Evolutionary conservation across 768 basidiomycete genomes (phyloP).

Genomic region (Boletus tomentosulus): DNA sequence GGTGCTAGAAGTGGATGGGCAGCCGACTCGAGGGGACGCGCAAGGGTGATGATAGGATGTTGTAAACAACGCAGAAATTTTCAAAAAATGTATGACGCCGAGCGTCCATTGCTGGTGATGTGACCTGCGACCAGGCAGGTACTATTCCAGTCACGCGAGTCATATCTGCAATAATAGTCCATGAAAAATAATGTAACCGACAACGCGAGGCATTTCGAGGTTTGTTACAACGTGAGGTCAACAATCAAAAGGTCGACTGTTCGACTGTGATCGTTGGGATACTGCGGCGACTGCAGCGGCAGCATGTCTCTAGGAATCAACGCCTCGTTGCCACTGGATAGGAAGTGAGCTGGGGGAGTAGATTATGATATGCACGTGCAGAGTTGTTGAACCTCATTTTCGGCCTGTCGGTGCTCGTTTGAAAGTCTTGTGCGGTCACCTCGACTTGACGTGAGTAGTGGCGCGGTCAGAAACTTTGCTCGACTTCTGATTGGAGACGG

Average conservation of each 20-base stretch:
- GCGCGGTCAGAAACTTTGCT: constrained; percentile 92
- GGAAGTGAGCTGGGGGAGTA: too few species aligned
- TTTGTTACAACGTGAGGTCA: too few species aligned
- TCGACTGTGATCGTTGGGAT: too few species aligned
- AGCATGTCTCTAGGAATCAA: too few species aligned
- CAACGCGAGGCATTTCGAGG: constrained; percentile 22
- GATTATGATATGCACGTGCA: too few species aligned
- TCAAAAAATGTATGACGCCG: constrained; percentile 32
- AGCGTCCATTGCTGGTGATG: constrained; percentile 48
- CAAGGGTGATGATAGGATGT: constrained; percentile 22
- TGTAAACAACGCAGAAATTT: constrained; percentile 41
- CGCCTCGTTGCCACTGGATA: too few species aligned
- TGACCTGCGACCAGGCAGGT: constrained; percentile 58
- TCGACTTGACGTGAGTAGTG: constrained; percentile 38
- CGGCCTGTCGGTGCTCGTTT: too few species aligned
- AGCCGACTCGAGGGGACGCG: constrained; percentile 22
- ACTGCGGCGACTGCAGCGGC: too few species aligned
- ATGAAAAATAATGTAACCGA: constrained; percentile 37
- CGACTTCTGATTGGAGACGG: constrained; percentile 86
- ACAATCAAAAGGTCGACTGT: too few species aligned
- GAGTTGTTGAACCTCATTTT: too few species aligned
- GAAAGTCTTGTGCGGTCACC: too few species aligned
- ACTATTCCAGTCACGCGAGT: constrained; percentile 38
- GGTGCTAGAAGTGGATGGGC: constrained; percentile 11
- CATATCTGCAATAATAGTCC: constrained; percentile 37